Evolutionary conservation across 768 basidiomycete genomes (phyloP), one percentile per base, ranked within the genome.

Genomic region (Panus rudis): DNA sequence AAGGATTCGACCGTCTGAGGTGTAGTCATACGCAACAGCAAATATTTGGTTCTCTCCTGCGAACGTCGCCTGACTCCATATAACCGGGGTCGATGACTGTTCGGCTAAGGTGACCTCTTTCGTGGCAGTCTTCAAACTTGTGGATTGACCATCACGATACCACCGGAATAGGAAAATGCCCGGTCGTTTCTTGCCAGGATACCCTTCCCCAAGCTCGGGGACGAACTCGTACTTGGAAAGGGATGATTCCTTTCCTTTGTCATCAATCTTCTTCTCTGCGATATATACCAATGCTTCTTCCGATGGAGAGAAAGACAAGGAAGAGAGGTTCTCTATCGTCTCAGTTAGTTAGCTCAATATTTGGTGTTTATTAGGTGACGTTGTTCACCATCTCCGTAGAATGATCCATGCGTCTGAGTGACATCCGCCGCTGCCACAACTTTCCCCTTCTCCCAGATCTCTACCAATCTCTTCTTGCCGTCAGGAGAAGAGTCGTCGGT

Each of bases 191-290:
- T 72, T 78, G 4, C 71, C 72, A 4, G 57, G 55, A n/a, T 81
- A 55, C 4, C 70, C 70, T 59, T 88, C 84, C 0, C 84, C 85
- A 46, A 83, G 76, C 34, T 72, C 66, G 4, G 83, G 81, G 1
- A 53, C 63, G 55, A 72, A 86, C 20, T 67, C 61, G 48, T 78
- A 84, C 42, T 73, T 74, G 21, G 53, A 53, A 48, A 63, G 59
- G 17, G 54, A 50, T 34, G 54, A 53, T 4, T 52, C 45, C 16
- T 59, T 55, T 31, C 35, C 6, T 32, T 28, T 4, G n/a, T 52
- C 50, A 4, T 62, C 61, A 8, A 43, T 48, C 13, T 74, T 78
- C 0, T 60, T 68, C 52, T 85, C 84, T 3, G 82, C 84, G 3
- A 70, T 68, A 48, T 85, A 86, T 12, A 82, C 51, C 8, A 85